Percentiles rank a stretch among this genome's conserved stretches.
phyloP scores from a whole-genome alignment of 2,329 filamentous ascomycete species.

The Fusarium azukiicola region DNA sequence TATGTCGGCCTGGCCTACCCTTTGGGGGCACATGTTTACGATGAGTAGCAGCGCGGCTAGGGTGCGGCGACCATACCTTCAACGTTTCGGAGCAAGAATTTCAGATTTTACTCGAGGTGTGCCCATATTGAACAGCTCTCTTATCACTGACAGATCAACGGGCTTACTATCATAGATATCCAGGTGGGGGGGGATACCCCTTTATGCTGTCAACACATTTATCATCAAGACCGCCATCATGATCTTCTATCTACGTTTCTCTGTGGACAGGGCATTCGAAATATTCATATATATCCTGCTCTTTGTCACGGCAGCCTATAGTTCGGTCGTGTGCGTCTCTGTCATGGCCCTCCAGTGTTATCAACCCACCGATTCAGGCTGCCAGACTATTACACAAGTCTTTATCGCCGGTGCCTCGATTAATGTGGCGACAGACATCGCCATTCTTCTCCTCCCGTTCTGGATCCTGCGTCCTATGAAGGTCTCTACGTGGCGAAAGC shows the following conservation, averaged over 20 bases:
- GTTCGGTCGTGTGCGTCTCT: not conserved
- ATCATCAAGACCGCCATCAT: conserved; percentile 48
- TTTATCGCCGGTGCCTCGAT: conserved; percentile 2
- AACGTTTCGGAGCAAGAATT: conserved; percentile 11
- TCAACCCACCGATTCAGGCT: not conserved
- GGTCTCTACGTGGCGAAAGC: conserved; percentile 1
- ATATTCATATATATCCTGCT: conserved; percentile 9
- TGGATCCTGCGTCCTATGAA: conserved; percentile 34
- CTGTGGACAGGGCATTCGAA: conserved; percentile 17
- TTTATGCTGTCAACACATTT: conserved; percentile 44
- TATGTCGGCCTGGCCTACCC: not conserved
- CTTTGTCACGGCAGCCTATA: not conserved
- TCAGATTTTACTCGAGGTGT: not conserved
- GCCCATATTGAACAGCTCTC: not conserved
- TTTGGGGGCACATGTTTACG: too few relatives aligned
- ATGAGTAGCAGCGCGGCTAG: conserved; percentile 25
- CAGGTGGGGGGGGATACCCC: conserved; percentile 19
- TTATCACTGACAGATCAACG: not conserved
- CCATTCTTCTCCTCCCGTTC: conserved; percentile 26
- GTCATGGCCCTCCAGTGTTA: not conserved
- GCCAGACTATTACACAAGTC: not conserved
- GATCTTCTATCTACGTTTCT: conserved; percentile 47
- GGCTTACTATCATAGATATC: not conserved
- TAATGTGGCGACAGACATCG: conserved; percentile 24
- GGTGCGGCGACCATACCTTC: conserved; percentile 15